Base-by-base conservation (phyloP, 1,284 basidiomycete species). In the Heimioporus retisporus region DNA sequence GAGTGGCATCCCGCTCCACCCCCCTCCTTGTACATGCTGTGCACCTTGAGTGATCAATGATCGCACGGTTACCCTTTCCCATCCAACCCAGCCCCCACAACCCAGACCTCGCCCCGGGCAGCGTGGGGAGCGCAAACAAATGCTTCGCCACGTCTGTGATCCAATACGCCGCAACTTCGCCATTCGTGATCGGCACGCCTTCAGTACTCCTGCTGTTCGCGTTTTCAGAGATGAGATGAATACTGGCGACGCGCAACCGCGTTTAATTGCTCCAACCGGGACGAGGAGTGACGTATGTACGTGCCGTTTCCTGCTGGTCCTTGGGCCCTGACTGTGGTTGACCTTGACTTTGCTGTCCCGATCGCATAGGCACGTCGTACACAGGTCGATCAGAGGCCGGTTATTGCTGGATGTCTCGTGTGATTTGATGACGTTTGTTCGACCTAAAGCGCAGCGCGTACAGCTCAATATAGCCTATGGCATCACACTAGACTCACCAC, bases 391-490 rank as follows among this genome's bases (percentile, higher is more conserved):
- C 55, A 35, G 96, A 1, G 87, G 82, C 72, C 96, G 94, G 56
- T 88, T 88, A 8, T 89, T 86, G 71, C 94, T 96, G 82, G 95
- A 96, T 1, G 89, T 87, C 59, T 91, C 90, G 79, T 96, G 97
- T 3, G 93, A 89, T 73, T 97, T 95, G 75, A 96, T 96, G 80
- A 97, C 87, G 90, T 90, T 75, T 94, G 95, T 70, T 94, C 90
- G n/a, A 96, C 82, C 92, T 94, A 70, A 55, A 55, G 8, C 35
- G 28, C 21, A 42, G 3, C 42, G 8, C 19, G 18, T 56, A 55
- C 21, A 48, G 40, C 40, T 25, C 46, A 10, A 51, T 40, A 23
- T 40, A 51, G 6, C 13, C 15, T 16, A n/a, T 6, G 46, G 60
- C 7, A 58, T 11, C 31, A 15, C 14, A 16, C 10, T 18, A 16